phyloP scores from a whole-genome alignment of 768 basidiomycete species.

The Boletus rex-veris region DNA sequence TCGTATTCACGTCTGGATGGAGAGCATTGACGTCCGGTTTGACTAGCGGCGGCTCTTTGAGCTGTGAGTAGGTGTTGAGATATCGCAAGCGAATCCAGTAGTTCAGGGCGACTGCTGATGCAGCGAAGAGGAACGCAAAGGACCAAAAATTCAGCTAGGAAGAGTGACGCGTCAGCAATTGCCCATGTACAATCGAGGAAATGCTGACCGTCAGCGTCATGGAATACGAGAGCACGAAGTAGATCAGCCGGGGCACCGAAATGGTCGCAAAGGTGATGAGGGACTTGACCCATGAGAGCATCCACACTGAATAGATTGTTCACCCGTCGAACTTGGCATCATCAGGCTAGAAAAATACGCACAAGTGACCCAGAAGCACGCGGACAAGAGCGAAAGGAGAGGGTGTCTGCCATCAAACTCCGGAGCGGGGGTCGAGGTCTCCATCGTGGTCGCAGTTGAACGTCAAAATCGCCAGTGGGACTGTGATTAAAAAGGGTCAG shows the following conservation, averaged over 20 bases:
- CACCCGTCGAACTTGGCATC: background rate
- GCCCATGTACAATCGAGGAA: background rate
- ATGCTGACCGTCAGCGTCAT: slow-evolving; percentile 77
- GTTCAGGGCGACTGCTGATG: slow-evolving; percentile 65
- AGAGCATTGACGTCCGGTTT: slow-evolving; percentile 84
- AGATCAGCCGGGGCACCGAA: slow-evolving; percentile 74
- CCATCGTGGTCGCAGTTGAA: slow-evolving; percentile 26
- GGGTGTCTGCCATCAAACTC: slow-evolving; percentile 54
- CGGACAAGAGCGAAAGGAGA: slow-evolving; percentile 70
- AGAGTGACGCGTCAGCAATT: slow-evolving; percentile 2
- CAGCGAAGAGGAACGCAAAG: slow-evolving; percentile 71
- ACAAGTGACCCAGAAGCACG: slow-evolving; percentile 84
- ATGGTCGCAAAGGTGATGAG: slow-evolving; percentile 80
- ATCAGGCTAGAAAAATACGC: slow-evolving; percentile 32
- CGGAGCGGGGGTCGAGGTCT: slow-evolving; percentile 12
- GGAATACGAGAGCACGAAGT: slow-evolving; percentile 77
- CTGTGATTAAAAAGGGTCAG: background rate
- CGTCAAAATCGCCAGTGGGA: background rate
- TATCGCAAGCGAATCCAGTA: slow-evolving; percentile 85
- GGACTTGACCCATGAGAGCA: slow-evolving; percentile 72
- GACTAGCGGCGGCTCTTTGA: slow-evolving; percentile 77
- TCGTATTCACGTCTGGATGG: slow-evolving; percentile 87
- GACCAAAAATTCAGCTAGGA: slow-evolving; percentile 87
- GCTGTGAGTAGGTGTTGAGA: slow-evolving; percentile 68
- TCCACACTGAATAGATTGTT: slow-evolving; percentile 56